Evolutionary conservation across 148 eudicot species (phyloP).

Genomic region (Euryodendron excelsum): DNA sequence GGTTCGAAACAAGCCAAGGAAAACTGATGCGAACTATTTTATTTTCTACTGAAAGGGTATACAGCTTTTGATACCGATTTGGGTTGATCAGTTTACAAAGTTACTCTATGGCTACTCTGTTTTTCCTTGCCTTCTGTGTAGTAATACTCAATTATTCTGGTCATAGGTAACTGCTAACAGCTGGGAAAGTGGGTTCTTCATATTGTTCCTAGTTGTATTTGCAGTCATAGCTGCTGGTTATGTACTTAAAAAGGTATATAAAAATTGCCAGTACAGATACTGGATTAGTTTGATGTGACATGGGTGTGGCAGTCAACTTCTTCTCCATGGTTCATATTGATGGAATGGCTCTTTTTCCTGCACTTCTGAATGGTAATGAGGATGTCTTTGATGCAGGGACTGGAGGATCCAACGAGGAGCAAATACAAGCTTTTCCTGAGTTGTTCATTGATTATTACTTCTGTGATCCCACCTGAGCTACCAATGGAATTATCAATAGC

Average conservation of each 20-base stretch:
- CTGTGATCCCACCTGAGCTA: constrained; percentile 97
- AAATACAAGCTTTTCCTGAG: constrained; percentile 92
- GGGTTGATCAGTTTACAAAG: not conserved
- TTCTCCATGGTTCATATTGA: not conserved
- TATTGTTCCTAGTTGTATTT: constrained; percentile 87
- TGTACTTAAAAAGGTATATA: constrained; percentile 88
- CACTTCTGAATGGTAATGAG: not conserved
- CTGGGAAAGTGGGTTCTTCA: constrained; percentile 99
- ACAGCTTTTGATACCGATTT: constrained; percentile 1
- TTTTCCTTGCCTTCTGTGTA: not conserved
- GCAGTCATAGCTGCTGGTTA: constrained; percentile 98
- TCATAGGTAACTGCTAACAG: constrained; percentile 95
- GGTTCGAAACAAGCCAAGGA: constrained; percentile 98
- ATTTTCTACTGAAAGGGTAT: constrained; percentile 98
- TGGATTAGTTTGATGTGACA: not conserved
- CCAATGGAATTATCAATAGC: constrained; percentile 99
- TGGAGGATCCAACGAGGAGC: constrained; percentile 98
- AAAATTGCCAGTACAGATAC: not conserved
- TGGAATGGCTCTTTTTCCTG: not conserved
- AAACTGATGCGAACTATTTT: constrained; percentile 96
- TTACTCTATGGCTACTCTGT: not conserved
- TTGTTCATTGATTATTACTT: constrained; percentile 94
- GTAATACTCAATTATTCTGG: constrained; percentile 16
- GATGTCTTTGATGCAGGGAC: constrained; percentile 50
- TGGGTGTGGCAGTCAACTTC: not conserved